phyloP scores from a whole-genome alignment of 106 monocot genomes.

The Allium fistulosum region DNA sequence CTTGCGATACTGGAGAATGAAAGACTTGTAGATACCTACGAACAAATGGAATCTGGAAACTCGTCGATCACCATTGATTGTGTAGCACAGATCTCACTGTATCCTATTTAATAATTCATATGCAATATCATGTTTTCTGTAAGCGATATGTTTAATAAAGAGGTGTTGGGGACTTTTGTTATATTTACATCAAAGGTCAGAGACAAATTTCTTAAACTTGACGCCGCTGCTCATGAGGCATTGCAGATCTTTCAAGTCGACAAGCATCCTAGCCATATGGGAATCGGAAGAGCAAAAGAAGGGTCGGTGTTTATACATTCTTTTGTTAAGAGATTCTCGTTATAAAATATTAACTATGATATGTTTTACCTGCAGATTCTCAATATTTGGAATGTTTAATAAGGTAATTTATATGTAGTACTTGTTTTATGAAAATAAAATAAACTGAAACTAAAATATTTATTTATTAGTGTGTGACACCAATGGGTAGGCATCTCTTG shows the following conservation, averaged over 20 bases:
- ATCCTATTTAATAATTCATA: conserved; percentile 38
- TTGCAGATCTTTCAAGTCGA: conserved; percentile 95
- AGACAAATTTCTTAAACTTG: conserved; percentile 93
- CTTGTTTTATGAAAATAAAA: neutral
- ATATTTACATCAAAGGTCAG: conserved; percentile 48
- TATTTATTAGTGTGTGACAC: conserved; percentile 75
- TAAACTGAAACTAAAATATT: conserved; percentile 19
- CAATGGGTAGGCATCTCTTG: conserved; percentile 84
- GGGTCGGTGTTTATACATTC: conserved; percentile 38
- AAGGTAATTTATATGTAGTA: conserved; percentile 38
- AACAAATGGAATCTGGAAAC: conserved; percentile 57
- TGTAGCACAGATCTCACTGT: conserved; percentile 82
- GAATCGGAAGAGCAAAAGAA: conserved; percentile 98
- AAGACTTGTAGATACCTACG: conserved; percentile 75
- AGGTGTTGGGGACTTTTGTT: neutral
- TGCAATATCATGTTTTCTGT: conserved; percentile 2
- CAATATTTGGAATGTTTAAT: conserved; percentile 96
- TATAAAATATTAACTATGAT: conserved; percentile 3
- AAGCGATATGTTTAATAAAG: conserved; percentile 7
- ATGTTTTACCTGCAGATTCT: conserved; percentile 62
- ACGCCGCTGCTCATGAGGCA: conserved; percentile 86
- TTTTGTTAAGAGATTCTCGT: neutral
- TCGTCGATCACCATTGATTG: conserved; percentile 73
- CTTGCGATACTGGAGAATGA: conserved; percentile 91
- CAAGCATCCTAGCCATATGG: conserved; percentile 99